phyloP scores from a whole-genome alignment of 768 basidiomycete genomes.

The Rhodocollybia butyracea region DNA sequence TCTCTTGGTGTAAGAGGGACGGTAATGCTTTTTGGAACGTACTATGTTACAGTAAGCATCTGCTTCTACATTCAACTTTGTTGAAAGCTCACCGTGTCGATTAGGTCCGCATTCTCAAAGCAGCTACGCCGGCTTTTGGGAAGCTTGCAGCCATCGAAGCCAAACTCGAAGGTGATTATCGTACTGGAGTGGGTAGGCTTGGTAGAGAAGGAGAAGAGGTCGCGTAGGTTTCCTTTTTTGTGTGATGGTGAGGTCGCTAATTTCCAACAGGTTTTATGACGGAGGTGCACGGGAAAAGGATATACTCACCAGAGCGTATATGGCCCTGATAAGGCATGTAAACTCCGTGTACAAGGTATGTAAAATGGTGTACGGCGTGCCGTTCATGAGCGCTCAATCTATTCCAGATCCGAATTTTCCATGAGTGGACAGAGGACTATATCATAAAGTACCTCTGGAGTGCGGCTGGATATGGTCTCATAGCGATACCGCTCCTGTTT shows the following conservation, averaged over 20 bases:
- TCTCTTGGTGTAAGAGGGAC: slow-evolving; percentile 88
- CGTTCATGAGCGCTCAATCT: neutral
- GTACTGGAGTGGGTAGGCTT: slow-evolving; percentile 81
- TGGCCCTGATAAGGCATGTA: slow-evolving; percentile 80
- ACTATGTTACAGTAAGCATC: slow-evolving; percentile 78
- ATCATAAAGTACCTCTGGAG: slow-evolving; percentile 84
- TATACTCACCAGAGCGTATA: slow-evolving; percentile 76
- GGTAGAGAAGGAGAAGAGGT: slow-evolving; percentile 91
- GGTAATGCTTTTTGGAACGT: slow-evolving; percentile 73
- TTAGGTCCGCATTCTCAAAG: slow-evolving; percentile 51
- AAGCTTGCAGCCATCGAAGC: slow-evolving; percentile 86
- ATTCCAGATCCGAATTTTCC: slow-evolving; percentile 77
- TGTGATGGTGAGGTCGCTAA: neutral
- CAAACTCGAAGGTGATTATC: slow-evolving; percentile 85
- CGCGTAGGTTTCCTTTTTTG: slow-evolving; percentile 48
- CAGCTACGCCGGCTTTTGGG: slow-evolving; percentile 92
- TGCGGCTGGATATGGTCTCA: slow-evolving; percentile 86
- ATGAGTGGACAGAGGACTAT: slow-evolving; percentile 96
- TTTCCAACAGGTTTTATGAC: slow-evolving; percentile 73
- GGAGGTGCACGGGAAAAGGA: slow-evolving; percentile 81
- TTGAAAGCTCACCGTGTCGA: neutral
- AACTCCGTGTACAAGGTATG: slow-evolving; percentile 87
- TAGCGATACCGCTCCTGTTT: slow-evolving; percentile 85
- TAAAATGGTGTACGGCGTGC: neutral
- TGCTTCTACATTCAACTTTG: neutral